Evolutionary conservation across 1,139 yeast species (phyloP), one percentile per base, ranked within the genome.

Genomic region (Saccharomyces hybrid): DNA sequence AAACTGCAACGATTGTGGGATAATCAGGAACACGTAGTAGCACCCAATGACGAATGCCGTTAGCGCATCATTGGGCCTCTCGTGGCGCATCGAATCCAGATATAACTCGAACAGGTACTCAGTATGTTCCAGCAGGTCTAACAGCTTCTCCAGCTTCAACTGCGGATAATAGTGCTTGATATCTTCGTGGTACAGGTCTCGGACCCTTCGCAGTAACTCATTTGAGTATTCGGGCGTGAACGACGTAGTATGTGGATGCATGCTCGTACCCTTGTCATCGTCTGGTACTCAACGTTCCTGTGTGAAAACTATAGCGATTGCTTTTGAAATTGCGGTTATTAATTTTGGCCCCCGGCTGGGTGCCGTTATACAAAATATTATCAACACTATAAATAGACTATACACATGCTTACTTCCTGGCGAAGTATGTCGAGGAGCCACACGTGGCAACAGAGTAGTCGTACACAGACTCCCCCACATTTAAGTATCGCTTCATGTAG

Each of bases 381-480:
- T 27, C 28, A 46, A 25, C 23, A 23, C 5, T 23, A 23, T 13
- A 20, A 20, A 20, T 20, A 20, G 23, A 20, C 23, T 20, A 20
- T 20, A 20, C 23, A 20, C 23, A 20, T 20, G 23, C 23, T 20
- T 20, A 20, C 23, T 20, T 79, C 64, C 93, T 81, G 58, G 77
- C 83, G 71, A 90, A 93, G 70, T 85, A 88, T 16, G 80, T 79
- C 1, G 96, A 85, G 9, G 85, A 76, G 50, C 85, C 83, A 76
- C 89, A 80, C 61, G 81, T 77, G 5, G 89, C 87, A 13, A 86
- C 84, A 44, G 88, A 75, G 55, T 81, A 78, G 66, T 90, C 96
- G 63, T 85, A 83, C 4, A 87, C 74, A 69, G 83, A 81, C 65
- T 93, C 99, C 14, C 99, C 99, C 34, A 85, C 71, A 55, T 83